A percentile compares a stretch with the other conserved stretches of the same genome.
phyloP scores from a whole-genome alignment of 1,284 basidiomycete species.

The Schizophyllum amplum region DNA sequence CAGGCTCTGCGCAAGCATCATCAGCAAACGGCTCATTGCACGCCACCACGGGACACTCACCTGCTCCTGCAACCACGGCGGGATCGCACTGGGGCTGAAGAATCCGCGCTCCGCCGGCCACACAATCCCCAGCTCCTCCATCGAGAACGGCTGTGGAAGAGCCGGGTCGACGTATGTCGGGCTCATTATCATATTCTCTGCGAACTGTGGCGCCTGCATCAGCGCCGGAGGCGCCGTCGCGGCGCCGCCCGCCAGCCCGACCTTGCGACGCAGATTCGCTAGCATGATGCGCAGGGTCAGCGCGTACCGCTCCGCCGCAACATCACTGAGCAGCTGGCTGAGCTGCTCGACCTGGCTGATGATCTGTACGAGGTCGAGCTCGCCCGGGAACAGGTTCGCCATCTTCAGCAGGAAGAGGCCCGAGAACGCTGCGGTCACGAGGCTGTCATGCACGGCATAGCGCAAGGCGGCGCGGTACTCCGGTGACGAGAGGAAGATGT shows the following conservation, averaged over 20 bases:
- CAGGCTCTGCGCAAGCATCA: slow-evolving; percentile 47
- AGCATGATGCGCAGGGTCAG: slow-evolving; percentile 87
- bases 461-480: slow-evolving; percentile 69
- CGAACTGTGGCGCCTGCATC: slow-evolving; percentile 39
- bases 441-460: slow-evolving; percentile 89
- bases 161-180: slow-evolving; percentile 48
- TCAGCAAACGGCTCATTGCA: slow-evolving; percentile 8
- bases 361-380: slow-evolving; percentile 70
- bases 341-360: slow-evolving; percentile 77
- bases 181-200: slow-evolving; percentile 48
- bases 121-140: slow-evolving; percentile 75
- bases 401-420: slow-evolving; percentile 90
- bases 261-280: slow-evolving; percentile 78
- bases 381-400: slow-evolving; percentile 77
- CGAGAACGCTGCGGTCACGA: slow-evolving; percentile 88
- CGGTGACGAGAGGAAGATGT: slow-evolving; percentile 69
- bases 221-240: slow-evolving; percentile 33
- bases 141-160: slow-evolving; percentile 60
- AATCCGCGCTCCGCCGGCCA: slow-evolving; percentile 58
- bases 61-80: slow-evolving; percentile 77
- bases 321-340: slow-evolving; percentile 74
- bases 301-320: slow-evolving; percentile 88
- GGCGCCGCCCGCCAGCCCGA: slow-evolving; percentile 55
- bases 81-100: slow-evolving; percentile 73
- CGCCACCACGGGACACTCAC: slow-evolving; percentile 27